phyloP scores from a whole-genome alignment of 2,329 filamentous ascomycete genomes.

The Fusarium fujikuroi region DNA sequence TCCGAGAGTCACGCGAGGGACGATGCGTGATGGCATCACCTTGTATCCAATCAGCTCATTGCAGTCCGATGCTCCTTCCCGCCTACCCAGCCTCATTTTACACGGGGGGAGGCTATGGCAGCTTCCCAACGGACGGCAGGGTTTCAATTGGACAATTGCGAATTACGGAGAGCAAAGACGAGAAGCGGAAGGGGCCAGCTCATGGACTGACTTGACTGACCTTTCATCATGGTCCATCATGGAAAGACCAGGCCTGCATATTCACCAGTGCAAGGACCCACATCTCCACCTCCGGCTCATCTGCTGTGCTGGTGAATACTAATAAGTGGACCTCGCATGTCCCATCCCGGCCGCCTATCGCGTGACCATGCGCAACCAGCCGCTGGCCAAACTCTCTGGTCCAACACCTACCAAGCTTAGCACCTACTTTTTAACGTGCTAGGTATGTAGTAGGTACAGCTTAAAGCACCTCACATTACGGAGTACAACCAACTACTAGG shows the following conservation, averaged over 20 bases:
- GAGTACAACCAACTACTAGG: neutral
- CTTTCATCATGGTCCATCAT: constrained; percentile 27
- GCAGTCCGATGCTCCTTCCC: constrained; percentile 25
- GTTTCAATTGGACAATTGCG: constrained; percentile 29
- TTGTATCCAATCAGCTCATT: constrained; percentile 45
- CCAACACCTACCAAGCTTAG: constrained; percentile 2
- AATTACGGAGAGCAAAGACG: constrained; percentile 8
- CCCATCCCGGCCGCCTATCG: constrained; percentile 45
- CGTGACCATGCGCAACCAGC: constrained; percentile 50
- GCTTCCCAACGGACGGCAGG: constrained; percentile 10
- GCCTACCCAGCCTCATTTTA: neutral
- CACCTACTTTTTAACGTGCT: neutral
- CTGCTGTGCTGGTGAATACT: neutral
- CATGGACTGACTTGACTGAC: neutral
- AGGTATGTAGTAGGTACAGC: neutral
- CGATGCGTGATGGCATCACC: constrained; percentile 43
- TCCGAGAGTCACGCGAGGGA: constrained; percentile 43
- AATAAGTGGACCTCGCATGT: constrained; percentile 33
- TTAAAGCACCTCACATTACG: constrained; percentile 10
- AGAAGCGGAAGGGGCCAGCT: constrained; percentile 20
- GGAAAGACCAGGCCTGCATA: neutral
- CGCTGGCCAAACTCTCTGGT: constrained; percentile 36
- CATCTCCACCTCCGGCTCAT: neutral
- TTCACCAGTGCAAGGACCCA: constrained; percentile 10
- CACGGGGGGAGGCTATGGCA: neutral